Conservation (phyloP, 345 rosid genomes). For the Geranium brycei region DNA sequence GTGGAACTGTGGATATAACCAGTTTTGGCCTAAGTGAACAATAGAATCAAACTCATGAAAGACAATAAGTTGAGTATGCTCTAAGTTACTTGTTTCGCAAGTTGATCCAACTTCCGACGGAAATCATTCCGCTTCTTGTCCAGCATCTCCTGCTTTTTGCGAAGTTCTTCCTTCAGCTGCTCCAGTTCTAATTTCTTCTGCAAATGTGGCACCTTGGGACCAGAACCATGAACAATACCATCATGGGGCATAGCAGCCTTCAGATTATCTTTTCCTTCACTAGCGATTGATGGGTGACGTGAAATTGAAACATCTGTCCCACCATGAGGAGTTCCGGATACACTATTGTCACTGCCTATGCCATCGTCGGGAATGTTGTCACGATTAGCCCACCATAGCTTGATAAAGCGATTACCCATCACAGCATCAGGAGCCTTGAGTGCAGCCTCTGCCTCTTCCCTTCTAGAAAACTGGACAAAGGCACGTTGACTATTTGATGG, state of each 20-base stretch:
- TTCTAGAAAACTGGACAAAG: constrained; percentile 84
- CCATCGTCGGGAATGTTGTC: constrained; percentile 66
- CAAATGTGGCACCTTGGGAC: constrained; percentile 40
- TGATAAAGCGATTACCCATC: constrained; percentile 97
- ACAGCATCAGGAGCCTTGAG: constrained; percentile 93
- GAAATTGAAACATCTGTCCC: constrained; percentile 25
- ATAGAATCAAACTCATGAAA: background rate
- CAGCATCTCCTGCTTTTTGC: constrained; percentile 80
- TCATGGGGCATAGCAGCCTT: too few relatives aligned
- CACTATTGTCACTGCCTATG: constrained; percentile 26
- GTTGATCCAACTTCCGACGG: constrained; percentile 51
- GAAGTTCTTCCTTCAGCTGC: constrained; percentile 72
- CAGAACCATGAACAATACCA: too few relatives aligned
- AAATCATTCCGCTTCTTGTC: constrained; percentile 77
- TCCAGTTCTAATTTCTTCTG: constrained; percentile 76
- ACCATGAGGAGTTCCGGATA: constrained; percentile 23
- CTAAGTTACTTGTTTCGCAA: constrained; percentile 51
- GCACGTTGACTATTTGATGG: constrained; percentile 74
- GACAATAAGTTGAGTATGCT: constrained; percentile 6
- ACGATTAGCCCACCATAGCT: constrained; percentile 96
- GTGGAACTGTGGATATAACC: too few relatives aligned
- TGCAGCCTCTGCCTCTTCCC: constrained; percentile 97
- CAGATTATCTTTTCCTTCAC: constrained; percentile 40
- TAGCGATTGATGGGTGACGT: constrained; percentile 23
- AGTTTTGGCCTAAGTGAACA: background rate